phyloP scores from a whole-genome alignment of 2,329 filamentous ascomycete genomes.

The Trichophyton rubrum region DNA sequence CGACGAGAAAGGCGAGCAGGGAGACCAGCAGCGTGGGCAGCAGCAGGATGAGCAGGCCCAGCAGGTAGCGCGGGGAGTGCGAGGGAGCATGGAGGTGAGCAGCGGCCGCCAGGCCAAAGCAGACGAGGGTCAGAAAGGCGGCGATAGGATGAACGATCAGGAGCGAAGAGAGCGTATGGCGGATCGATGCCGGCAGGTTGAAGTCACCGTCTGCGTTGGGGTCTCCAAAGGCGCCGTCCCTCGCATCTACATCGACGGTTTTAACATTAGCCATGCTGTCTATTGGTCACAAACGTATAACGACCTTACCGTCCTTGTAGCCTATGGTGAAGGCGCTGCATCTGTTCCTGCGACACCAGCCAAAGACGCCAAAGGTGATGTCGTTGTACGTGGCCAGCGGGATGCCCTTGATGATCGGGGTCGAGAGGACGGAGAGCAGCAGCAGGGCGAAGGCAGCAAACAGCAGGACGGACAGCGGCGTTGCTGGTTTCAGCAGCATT shows the following conservation, averaged over 20 bases:
- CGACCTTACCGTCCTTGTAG: constrained; percentile 62
- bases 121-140: constrained; percentile 70
- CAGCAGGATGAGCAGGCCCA: constrained; percentile 72
- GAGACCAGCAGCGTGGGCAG: constrained; percentile 74
- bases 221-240: constrained; percentile 39
- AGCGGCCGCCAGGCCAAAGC: constrained; percentile 64
- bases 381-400: constrained; percentile 66
- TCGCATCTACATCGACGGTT: neutral
- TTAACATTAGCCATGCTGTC: neutral
- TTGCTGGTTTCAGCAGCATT: constrained; percentile 79
- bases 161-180: constrained; percentile 66
- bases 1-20: constrained; percentile 78
- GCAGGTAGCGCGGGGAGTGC: constrained; percentile 79
- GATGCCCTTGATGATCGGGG: constrained; percentile 74
- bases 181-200: constrained; percentile 51
- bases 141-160: constrained; percentile 89
- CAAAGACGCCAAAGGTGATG: constrained; percentile 83
- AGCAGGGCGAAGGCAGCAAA: constrained; percentile 74
- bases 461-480: constrained; percentile 75
- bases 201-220: constrained; percentile 40
- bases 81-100: constrained; percentile 80
- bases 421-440: constrained; percentile 77
- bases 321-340: constrained; percentile 71
- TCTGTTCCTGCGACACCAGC: constrained; percentile 55
- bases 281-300: constrained; percentile 14